phyloP scores from a whole-genome alignment of 164 flowering plant species.

The Platanus orientalis region DNA sequence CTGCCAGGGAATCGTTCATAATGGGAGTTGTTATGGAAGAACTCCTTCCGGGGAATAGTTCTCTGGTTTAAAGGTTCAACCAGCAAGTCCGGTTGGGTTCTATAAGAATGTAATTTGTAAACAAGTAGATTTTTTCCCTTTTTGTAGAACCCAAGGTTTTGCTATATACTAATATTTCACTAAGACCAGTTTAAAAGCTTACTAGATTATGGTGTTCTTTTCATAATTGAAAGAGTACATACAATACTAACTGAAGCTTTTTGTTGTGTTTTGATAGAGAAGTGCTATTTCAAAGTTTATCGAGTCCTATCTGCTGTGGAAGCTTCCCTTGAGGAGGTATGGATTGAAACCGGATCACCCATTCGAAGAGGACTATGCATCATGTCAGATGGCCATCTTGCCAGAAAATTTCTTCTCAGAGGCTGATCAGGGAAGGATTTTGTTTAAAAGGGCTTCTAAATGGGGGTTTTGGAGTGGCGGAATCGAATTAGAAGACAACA shows the following conservation, averaged over 20 bases:
- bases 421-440: slow-evolving; percentile 81
- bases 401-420: slow-evolving; percentile 76
- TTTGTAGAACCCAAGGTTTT: not conserved
- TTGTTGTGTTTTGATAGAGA: slow-evolving; percentile 30
- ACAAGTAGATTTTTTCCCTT: no score
- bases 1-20: no score
- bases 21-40: no score
- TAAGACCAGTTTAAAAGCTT: no score
- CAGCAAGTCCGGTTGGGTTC: no score
- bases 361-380: slow-evolving; percentile 83
- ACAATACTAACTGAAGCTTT: not conserved
- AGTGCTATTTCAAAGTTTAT: slow-evolving; percentile 58
- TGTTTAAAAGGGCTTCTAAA: slow-evolving; percentile 54
- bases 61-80: no score
- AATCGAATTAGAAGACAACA: slow-evolving; percentile 60
- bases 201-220: no score
- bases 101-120: no score
- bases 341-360: slow-evolving; percentile 88
- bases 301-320: slow-evolving; percentile 72
- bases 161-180: no score
- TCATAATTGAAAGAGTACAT: no score
- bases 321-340: slow-evolving; percentile 69
- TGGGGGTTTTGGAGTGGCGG: slow-evolving; percentile 83
- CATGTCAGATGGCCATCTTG: slow-evolving; percentile 92
- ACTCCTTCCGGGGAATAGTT: no score